Base-by-base conservation (phyloP, 129 eudicot species). In the Pseudognaphalium luteoalbum region DNA sequence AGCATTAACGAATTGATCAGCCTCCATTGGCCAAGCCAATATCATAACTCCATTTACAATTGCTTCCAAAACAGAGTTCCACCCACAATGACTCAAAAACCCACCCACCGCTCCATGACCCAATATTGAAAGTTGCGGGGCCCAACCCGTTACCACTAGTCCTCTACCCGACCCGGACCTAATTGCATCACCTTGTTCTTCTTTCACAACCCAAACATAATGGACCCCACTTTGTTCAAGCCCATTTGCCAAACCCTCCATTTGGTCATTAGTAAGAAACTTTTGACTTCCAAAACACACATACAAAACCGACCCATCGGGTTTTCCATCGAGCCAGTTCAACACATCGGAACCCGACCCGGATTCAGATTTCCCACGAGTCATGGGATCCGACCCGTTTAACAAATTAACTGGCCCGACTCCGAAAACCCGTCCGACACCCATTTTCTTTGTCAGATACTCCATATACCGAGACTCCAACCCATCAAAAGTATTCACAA, bases 11-110 rank as follows among this genome's bases (percentile, higher is more conserved):
- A 68, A 87, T 32, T 92, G 97, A 86, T 92, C 97, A 4, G 93
- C 96, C 83, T 89, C 96, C 97, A 92, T 89, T 33, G 97, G 96
- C 93, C 97, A 92, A 0, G 81, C 91, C 72, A 92, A 51, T 72
- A 92, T 81, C 87, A 81, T 84, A 30, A 84, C 91, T 74, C 96
- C 96, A 2, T 77, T 87, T 1, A 68, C 84, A 35, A 89, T 58
- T 1, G 87, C 88, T 78, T 92, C 96, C 80, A 89, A 57, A 59
- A 81, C 57, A 6, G 97, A 92, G 88, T 92, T 92, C 97, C 96
- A 89, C 58, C 97, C 97, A 37, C 96, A 92, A 20, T 92, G 97
- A 81, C 91, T 89, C 54, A 89, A 25, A 68, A 89, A 92, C 72
- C 91, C 96, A 59, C 93, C 96, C n/a, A 87, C 88, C 0, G 93